Evolutionary conservation across 345 rosid genomes (phyloP), one percentile per base, ranked within the genome.

Genomic region (Iberis pinnata): DNA sequence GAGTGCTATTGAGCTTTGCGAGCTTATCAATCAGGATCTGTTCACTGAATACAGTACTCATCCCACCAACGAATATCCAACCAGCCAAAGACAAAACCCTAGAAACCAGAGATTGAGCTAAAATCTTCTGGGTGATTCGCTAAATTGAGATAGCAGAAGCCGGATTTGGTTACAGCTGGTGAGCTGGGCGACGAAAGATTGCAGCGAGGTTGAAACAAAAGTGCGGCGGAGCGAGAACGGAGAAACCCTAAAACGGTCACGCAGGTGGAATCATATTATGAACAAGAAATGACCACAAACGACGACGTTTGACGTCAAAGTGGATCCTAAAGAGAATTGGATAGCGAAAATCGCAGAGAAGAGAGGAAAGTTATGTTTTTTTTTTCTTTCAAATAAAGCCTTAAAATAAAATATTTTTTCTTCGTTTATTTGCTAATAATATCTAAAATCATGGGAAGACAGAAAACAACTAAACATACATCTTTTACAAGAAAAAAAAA

Each of bases 1-100:
- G 97, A 39, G 94, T 85, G 85, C 94, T 76, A 70, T 88, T 85
- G 80, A 88, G 95, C 90, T 92, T 85, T 16, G 95, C 78, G 53
- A 92, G 98, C 85, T 88, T 88, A 58, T 92, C 98, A 50, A 83
- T 84, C 44, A 92, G 86, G 72, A 88, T 85, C 81, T 85, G 79
- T 70, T 92, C 97, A 49, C 83, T 88, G 72, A 85, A 92, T 24
- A 80, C 81, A 71, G 81, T 88, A 88, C 80, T 88, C 98, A 92
- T 88, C 75, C 71, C 82, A n/a, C n/a, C n/a, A n/a, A n/a, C n/a
- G n/a, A n/a, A n/a, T n/a, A n/a, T n/a, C n/a, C n/a, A n/a, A n/a
- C n/a, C n/a, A n/a, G 43, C 33, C 32, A 4, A 35, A 14, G 41
- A 38, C 9, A 39, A 63, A 44, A 18, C 38, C 48, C 49, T 49